Conservation (phyloP, 257 asterid genomes). For the Nicotiana obtusifolia region DNA sequence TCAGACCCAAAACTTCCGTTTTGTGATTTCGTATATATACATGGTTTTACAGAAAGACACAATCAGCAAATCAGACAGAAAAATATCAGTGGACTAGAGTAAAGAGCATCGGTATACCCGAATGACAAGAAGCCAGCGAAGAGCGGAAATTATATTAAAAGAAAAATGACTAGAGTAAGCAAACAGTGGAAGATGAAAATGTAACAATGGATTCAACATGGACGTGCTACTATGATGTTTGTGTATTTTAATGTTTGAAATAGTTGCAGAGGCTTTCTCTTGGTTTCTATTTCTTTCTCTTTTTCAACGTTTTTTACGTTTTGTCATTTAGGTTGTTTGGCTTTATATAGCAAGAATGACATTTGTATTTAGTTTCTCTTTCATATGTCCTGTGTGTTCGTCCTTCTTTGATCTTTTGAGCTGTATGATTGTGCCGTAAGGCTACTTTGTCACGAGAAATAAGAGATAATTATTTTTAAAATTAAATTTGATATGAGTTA, state of each 20-base stretch:
- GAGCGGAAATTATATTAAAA: neutral
- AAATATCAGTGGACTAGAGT: neutral
- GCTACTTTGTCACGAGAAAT: no score
- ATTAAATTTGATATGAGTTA: no score
- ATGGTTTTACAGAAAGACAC: neutral
- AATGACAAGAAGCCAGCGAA: constrained; percentile 3
- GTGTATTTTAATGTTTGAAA: neutral
- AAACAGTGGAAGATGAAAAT: neutral
- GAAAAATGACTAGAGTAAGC: neutral
- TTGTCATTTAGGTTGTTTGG: neutral
- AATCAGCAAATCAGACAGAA: neutral
- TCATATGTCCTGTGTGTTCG: neutral
- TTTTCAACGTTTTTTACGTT: neutral
- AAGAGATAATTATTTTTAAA: no score
- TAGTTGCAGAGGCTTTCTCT: constrained; percentile 2
- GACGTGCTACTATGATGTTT: neutral
- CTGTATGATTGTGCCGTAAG: neutral
- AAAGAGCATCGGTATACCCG: constrained; percentile 7
- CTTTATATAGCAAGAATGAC: neutral
- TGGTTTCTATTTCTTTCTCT: neutral
- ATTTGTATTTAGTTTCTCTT: neutral
- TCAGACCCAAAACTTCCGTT: constrained; percentile 11
- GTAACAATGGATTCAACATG: neutral
- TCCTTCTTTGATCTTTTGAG: neutral
- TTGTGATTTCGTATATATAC: neutral